Percentiles rank a stretch among this genome's conserved stretches.
Evolutionary conservation across 192 early-diverging fungal genomes (phyloP).

Genomic region (Podila verticillata): DNA sequence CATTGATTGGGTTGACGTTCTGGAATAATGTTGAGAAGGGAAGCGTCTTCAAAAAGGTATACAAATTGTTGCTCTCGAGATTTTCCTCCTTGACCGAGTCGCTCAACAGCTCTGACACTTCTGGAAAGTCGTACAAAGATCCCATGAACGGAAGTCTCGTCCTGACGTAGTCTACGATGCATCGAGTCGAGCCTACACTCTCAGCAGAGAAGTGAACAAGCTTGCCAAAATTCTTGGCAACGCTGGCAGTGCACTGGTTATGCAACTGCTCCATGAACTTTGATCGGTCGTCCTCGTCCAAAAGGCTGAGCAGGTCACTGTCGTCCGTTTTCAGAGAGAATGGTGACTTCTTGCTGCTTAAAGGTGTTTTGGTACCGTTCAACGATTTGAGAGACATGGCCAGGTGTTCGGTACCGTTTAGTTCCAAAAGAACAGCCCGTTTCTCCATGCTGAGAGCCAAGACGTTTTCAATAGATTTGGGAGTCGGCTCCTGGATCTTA

Average conservation of each 20-base stretch:
- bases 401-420: slow-evolving; percentile 20
- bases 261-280: slow-evolving; percentile 21
- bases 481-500: slow-evolving; percentile 24
- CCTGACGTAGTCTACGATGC: slow-evolving; percentile 52
- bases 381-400: slow-evolving; percentile 14
- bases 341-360: background rate
- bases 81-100: background rate
- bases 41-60: slow-evolving; percentile 8
- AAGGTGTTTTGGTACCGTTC: background rate
- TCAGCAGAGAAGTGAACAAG: slow-evolving; percentile 13
- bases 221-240: slow-evolving; percentile 43
- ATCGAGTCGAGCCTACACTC: slow-evolving; percentile 20
- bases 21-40: slow-evolving; percentile 38
- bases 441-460: slow-evolving; percentile 4
- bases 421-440: slow-evolving; percentile 1
- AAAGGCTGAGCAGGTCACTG: background rate
- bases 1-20: slow-evolving; percentile 11
- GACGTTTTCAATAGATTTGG: slow-evolving; percentile 6
- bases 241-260: slow-evolving; percentile 1
- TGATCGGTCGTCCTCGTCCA: slow-evolving; percentile 7
- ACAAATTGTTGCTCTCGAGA: background rate
- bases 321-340: slow-evolving; percentile 1
- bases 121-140: slow-evolving; percentile 41
- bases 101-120: slow-evolving; percentile 4
- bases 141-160: slow-evolving; percentile 53